Evolutionary conservation across 2,329 filamentous ascomycete species (phyloP), one percentile per base, ranked within the genome.

Genomic region (Ascochyta clinopodiicola): DNA sequence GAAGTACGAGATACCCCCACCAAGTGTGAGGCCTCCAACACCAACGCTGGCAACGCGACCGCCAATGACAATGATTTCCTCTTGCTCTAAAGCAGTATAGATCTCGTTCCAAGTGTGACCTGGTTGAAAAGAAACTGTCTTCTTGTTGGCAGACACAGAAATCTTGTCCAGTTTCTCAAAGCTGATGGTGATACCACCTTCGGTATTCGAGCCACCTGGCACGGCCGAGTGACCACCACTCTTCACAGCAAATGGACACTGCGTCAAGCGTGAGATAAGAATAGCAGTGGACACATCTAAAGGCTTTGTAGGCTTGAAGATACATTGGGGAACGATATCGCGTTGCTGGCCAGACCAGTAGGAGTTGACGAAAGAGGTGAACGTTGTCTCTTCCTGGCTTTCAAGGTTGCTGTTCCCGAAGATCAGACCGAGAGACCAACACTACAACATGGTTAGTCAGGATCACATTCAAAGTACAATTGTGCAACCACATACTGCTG

Each of bases 141-240:
- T 63, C 37, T 64, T 63, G 40, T 75, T 67, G 10, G 51, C 24
- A 1, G 67, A 64, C 9, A 73, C 48, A 2, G 44, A 42, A 2
- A 77, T 65, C 5, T 61, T 44, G 36, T 69, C 70, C 44, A 78
- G 53, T 15, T 61, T 60, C 22, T 70, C 69, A 27, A 81, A 67
- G 50, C 77, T 77, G 44, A 82, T 71, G 1, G 78, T 79, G 8
- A 82, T 75, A 3, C 79, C 79, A 25, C 67, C 66, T 0, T 73
- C 62, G 15, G 79, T 77, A 49, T 76, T 79, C 6, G 77, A 77
- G 9, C 74, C 72, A 21, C 78, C 78, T 0, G 72, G 65, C 51
- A 74, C 73, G 3, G 71, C 63, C 19, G 73, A 73, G 54, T 81
- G 79, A 3, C 80, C 79, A 29, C 79, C 79, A 40, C 77, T 75